Conservation (phyloP, 208 protist genomes). For the Trypanosoma grayi region DNA sequence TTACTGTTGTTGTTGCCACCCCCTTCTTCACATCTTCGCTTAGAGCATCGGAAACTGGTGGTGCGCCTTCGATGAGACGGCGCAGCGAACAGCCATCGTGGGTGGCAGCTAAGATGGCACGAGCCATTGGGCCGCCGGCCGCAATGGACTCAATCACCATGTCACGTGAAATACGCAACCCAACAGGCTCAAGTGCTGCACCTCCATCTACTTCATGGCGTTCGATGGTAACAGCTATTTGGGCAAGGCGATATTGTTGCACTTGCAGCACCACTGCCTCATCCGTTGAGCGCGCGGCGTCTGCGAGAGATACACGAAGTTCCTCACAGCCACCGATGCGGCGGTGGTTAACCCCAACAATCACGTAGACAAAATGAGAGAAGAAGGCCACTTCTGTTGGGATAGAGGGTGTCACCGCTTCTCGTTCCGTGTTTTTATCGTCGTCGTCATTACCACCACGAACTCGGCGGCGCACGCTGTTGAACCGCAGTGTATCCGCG, state of each 20-base stretch:
- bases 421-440: background rate
- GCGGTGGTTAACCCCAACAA: constrained; percentile 52
- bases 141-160: constrained; percentile 44
- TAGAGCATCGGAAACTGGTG: background rate
- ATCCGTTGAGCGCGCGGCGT: constrained; percentile 6
- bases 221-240: constrained; percentile 35
- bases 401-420: too few species aligned
- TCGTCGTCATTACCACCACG: background rate
- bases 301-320: constrained; percentile 17
- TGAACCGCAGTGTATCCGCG: constrained; percentile 45
- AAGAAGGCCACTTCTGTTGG: constrained; percentile 9
- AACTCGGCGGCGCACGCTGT: background rate
- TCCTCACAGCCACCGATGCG: constrained; percentile 20
- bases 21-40: background rate
- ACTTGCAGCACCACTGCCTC: constrained; percentile 66
- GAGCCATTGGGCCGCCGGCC: constrained; percentile 45
- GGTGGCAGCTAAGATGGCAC: constrained; percentile 37
- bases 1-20: background rate
- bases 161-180: constrained; percentile 51
- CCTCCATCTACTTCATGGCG: constrained; percentile 28
- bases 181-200: constrained; percentile 44
- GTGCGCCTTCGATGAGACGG: constrained; percentile 25
- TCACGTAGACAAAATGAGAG: constrained; percentile 50
- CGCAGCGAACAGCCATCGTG: constrained; percentile 45
- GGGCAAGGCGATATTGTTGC: constrained; percentile 55